These are phyloP conservation scores for Monosporascus sp. DNA, from an alignment of 2,329 filamentous ascomycete genomes.

Conservation along the genomic window DNA sequence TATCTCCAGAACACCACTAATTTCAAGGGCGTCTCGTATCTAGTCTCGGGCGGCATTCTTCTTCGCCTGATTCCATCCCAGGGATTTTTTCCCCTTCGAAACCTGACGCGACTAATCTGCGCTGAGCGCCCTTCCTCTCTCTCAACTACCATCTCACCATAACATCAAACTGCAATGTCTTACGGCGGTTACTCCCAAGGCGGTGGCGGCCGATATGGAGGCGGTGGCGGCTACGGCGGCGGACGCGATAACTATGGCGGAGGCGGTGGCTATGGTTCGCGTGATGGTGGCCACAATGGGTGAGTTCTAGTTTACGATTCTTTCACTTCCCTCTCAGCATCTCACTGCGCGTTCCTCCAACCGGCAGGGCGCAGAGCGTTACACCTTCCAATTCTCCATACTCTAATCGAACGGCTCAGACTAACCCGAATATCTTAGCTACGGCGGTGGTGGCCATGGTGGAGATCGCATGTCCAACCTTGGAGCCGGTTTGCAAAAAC, in stretches of 20 bases:
- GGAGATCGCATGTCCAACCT: slow-evolving; percentile 94
- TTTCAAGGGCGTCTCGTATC: not conserved
- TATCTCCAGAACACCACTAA: not conserved
- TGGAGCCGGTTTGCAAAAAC: slow-evolving; percentile 79
- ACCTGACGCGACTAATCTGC: slow-evolving; percentile 9
- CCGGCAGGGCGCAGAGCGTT: not conserved
- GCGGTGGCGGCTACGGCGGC: slow-evolving; percentile 28
- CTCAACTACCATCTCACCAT: slow-evolving; percentile 6
- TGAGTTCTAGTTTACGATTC: slow-evolving; percentile 14
- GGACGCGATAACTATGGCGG: slow-evolving; percentile 19
- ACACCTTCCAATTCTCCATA: not conserved
- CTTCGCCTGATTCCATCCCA: not conserved
- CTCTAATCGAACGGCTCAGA: slow-evolving; percentile 13
- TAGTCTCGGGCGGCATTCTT: slow-evolving; percentile 1
- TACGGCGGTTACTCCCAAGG: slow-evolving; percentile 53
- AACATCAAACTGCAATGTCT: slow-evolving; percentile 50
- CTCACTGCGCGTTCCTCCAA: not conserved
- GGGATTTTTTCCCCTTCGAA: not conserved
- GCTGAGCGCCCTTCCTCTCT: slow-evolving; percentile 15
- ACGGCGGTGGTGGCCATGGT: slow-evolving; percentile 49
- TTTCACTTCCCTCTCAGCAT: not conserved
- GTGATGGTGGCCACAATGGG: slow-evolving; percentile 35
- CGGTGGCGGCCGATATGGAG: slow-evolving; percentile 37
- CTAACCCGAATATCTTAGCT: slow-evolving; percentile 36
- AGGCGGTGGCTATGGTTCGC: slow-evolving; percentile 30